Evolutionary conservation across 345 rosid genomes (phyloP).

Genomic region (Litchi chinensis): DNA sequence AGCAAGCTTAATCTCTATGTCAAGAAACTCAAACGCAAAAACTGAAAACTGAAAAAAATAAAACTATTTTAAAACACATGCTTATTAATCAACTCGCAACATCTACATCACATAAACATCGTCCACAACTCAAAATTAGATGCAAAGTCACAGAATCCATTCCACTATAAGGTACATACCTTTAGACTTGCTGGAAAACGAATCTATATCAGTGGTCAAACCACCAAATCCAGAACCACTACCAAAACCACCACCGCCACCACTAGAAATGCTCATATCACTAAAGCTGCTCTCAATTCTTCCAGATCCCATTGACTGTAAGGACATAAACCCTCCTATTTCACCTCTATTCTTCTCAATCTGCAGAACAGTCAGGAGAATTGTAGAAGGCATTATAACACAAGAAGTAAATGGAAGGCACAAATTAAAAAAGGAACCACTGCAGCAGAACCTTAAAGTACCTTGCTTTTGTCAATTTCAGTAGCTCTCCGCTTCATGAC

Average conservation of each 20-base stretch:
- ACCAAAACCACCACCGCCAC: conserved; percentile 70
- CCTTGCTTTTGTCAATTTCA: conserved; percentile 99
- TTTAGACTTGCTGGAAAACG: conserved; percentile 79
- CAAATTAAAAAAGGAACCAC: conserved; percentile 13
- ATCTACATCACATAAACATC: neutral
- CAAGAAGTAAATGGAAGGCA: neutral
- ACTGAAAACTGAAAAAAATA: neutral
- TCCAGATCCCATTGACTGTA: conserved; percentile 93
- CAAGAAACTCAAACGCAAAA: neutral
- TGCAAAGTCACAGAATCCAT: neutral
- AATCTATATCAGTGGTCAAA: conserved; percentile 67
- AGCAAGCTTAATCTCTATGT: neutral
- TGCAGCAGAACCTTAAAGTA: conserved; percentile 16
- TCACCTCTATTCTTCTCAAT: conserved; percentile 90
- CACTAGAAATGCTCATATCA: conserved; percentile 81
- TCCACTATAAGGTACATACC: conserved; percentile 49
- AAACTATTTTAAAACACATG: neutral
- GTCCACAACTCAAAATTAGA: neutral
- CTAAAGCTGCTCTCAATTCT: conserved; percentile 79
- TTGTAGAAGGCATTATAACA: conserved; percentile 20
- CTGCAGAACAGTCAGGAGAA: conserved; percentile 42
- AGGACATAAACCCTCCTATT: conserved; percentile 86
- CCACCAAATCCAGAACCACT: conserved; percentile 90
- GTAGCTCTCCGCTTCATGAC: conserved; percentile 98
- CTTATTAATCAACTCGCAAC: neutral